Base-by-base conservation (phyloP, 2,329 filamentous ascomycete species). In the Aschersonia sp. region DNA sequence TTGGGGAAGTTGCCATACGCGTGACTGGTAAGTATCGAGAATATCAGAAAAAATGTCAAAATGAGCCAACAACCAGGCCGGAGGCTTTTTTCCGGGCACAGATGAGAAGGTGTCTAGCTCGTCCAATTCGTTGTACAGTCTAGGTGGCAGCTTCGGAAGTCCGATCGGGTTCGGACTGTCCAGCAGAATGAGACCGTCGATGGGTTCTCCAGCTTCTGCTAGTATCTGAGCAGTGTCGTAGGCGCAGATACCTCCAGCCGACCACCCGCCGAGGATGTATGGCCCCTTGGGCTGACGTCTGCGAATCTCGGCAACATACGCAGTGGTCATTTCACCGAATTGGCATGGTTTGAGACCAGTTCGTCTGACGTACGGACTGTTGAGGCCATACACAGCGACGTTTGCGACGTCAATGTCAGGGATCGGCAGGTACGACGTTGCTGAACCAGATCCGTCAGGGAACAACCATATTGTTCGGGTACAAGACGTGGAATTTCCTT, bases 391-490 rank as follows among this genome's bases (percentile, higher is more conserved):
- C 5, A 49, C 35, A 10, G 30, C 44, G 3, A 46, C n/a, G 20
- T 45, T 40, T 9, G 29, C 12, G 31, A 38, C 20, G 30, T 20
- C 31, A 9, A 48, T n/a, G 5, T 28, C 40, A 5, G 38, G 30
- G 7, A 55, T 31, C 9, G 53, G 44, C 2, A 52, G 52, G 40
- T 61, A 61, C 0, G 59, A 61, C 0, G 57, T 53, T 0, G 59
- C 59, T 4, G 58, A 59, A 1, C 59, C 59, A 5, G 58, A 61
- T 2, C 59, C 58, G 30, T 61, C 59, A 4, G 59, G 58, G n/a
- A 61, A 53, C 31, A 61, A 49, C 42, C 58, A 60, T 2, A 61
- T 5, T 31, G 6, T 44, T 29, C 29, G 10, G 0, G 20, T 47
- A 5, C 52, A 53, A 0, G 52, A 48, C 9, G 35, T 48, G 2